These are phyloP conservation scores for Trichoderma gracile DNA, from an alignment of 2,329 filamentous ascomycete species.

Conservation along the genomic window DNA sequence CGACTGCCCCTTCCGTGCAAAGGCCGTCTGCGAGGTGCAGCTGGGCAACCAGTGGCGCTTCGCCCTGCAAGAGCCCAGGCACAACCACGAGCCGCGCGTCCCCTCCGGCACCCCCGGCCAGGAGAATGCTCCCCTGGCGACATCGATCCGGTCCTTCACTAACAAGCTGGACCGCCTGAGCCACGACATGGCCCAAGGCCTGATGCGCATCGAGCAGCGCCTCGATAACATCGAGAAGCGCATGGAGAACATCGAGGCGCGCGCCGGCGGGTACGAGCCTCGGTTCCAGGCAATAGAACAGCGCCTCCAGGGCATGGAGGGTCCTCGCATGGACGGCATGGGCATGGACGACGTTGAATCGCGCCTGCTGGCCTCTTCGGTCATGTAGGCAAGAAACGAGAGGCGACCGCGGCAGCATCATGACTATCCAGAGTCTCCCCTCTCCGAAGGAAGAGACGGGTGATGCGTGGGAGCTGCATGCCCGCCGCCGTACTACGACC, in stretches of 20 bases:
- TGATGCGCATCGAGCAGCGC: constrained; percentile 52
- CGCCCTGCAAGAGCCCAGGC: constrained; percentile 58
- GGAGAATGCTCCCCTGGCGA: constrained; percentile 59
- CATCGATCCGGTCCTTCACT: constrained; percentile 58
- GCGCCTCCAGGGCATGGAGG: constrained; percentile 46
- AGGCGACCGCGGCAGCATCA: neutral
- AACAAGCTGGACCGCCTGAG: constrained; percentile 61
- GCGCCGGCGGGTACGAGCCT: constrained; percentile 46
- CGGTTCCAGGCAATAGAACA: constrained; percentile 48
- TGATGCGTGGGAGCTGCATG: neutral
- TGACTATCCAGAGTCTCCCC: neutral
- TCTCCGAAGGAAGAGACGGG: neutral
- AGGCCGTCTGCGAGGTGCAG: constrained; percentile 64
- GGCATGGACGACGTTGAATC: constrained; percentile 50
- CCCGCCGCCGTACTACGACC: neutral
- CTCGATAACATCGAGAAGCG: constrained; percentile 56
- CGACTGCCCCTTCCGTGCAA: constrained; percentile 63
- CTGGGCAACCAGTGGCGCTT: constrained; percentile 66
- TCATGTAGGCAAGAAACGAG: constrained; percentile 40
- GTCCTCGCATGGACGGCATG: constrained; percentile 45
- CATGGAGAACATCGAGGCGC: constrained; percentile 55
- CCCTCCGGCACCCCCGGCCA: constrained; percentile 56
- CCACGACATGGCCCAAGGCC: constrained; percentile 57
- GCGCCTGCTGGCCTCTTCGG: constrained; percentile 46
- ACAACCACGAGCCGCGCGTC: constrained; percentile 62